These are phyloP conservation scores for Penicillium aurantiogriseum DNA, from an alignment of 2,329 filamentous ascomycete species.

Conservation along the genomic window DNA sequence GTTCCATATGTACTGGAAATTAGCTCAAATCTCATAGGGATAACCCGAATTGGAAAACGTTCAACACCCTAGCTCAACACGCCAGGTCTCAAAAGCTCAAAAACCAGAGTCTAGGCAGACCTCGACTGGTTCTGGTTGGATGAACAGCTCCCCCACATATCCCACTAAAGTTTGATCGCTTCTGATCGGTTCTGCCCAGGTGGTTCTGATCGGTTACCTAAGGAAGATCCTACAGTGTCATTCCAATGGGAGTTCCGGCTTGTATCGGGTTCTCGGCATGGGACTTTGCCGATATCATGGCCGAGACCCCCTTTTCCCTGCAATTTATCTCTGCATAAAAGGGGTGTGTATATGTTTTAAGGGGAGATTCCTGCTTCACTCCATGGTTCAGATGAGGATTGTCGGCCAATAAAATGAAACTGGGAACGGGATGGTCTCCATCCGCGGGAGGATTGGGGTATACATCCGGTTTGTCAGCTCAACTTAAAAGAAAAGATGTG, in stretches of 20 bases:
- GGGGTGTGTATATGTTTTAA: not conserved
- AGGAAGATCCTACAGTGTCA: slow-evolving; percentile 5
- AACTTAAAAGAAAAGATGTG: not conserved
- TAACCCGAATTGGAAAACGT: slow-evolving; percentile 9
- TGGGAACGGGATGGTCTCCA: not conserved
- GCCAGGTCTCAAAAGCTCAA: not conserved
- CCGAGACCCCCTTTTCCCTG: not conserved
- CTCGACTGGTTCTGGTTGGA: slow-evolving; percentile 17
- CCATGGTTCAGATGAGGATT: not conserved
- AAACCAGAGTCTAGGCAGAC: slow-evolving; percentile 13
- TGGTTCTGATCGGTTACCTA: not conserved
- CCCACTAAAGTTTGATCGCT: slow-evolving; percentile 18
- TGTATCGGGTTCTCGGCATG: slow-evolving; percentile 16
- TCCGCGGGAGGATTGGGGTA: not conserved
- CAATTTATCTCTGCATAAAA: not conserved
- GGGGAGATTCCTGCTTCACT: not conserved
- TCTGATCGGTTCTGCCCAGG: not conserved
- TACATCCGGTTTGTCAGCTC: not conserved
- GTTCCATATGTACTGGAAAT: slow-evolving; percentile 7
- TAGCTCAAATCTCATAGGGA: slow-evolving; percentile 3
- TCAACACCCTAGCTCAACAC: not conserved
- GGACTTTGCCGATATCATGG: not conserved
- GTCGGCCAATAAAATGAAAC: not conserved
- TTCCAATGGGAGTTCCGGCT: slow-evolving; percentile 3
- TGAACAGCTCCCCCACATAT: slow-evolving; percentile 11